phyloP scores from a whole-genome alignment of 2,329 filamentous ascomycete genomes.

The Beauveria scarabaeidicola region DNA sequence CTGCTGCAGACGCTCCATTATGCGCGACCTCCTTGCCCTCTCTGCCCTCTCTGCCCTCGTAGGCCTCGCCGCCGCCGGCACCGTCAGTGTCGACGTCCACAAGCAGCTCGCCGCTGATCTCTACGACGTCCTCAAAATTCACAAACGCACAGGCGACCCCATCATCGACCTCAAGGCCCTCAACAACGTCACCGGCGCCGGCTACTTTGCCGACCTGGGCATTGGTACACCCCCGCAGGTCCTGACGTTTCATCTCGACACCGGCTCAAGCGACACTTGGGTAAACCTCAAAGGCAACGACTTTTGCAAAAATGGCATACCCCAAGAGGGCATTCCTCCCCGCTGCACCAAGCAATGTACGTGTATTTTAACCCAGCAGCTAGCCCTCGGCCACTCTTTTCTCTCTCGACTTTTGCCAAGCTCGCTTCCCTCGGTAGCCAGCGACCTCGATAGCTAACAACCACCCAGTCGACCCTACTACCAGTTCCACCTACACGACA shows the following conservation, averaged over 20 bases:
- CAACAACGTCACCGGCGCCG: slow-evolving; percentile 47
- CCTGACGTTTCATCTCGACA: slow-evolving; percentile 49
- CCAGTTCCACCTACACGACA: slow-evolving; percentile 40
- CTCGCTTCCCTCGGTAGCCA: background rate
- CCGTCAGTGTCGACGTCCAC: slow-evolving; percentile 15
- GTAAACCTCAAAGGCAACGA: slow-evolving; percentile 48
- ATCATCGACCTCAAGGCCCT: slow-evolving; percentile 28
- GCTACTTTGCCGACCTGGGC: slow-evolving; percentile 49
- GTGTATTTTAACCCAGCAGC: slow-evolving; percentile 12
- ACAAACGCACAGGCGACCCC: slow-evolving; percentile 18
- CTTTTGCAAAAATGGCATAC: slow-evolving; percentile 41
- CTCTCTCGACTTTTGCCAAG: too few species aligned
- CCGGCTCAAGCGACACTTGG: slow-evolving; percentile 57
- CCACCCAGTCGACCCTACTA: slow-evolving; percentile 28
- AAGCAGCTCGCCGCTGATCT: slow-evolving; percentile 10
- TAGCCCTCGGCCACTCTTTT: too few species aligned
- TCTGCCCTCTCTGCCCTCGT: slow-evolving; percentile 2
- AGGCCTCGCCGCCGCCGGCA: slow-evolving; percentile 15
- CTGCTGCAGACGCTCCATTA: background rate
- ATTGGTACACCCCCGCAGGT: slow-evolving; percentile 51
- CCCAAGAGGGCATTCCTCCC: slow-evolving; percentile 21
- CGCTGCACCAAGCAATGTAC: slow-evolving; percentile 34
- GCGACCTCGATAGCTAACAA: background rate
- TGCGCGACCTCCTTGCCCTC: slow-evolving; percentile 4
- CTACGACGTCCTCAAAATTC: slow-evolving; percentile 13